phyloP scores from a whole-genome alignment of 163 green algal species.

The Chlorella variabilis region DNA sequence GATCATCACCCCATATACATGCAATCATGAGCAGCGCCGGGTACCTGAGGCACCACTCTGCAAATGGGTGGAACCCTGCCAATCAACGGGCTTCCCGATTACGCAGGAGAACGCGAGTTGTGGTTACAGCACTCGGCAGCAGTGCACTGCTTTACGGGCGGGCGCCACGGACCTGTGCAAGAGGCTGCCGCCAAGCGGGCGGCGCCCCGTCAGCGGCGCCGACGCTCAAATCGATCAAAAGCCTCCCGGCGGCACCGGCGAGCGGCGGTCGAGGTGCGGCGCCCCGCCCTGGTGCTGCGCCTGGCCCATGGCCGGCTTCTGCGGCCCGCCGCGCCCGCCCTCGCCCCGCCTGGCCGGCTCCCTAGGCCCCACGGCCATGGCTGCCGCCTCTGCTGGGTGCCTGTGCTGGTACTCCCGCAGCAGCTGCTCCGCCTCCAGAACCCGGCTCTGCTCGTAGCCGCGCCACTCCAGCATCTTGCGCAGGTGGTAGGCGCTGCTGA shows the following conservation, averaged over 20 bases:
- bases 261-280: slow-evolving; percentile 14
- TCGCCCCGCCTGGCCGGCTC: neutral
- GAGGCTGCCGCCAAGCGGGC: too few relatives aligned
- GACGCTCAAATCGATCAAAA: too few relatives aligned
- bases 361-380: neutral
- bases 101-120: too few relatives aligned
- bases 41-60: too few relatives aligned
- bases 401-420: slow-evolving; percentile 27
- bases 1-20: too few relatives aligned
- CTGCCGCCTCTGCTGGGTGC: neutral
- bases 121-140: too few relatives aligned
- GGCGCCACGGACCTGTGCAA: too few relatives aligned
- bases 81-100: too few relatives aligned
- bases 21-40: too few relatives aligned
- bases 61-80: too few relatives aligned
- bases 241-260: slow-evolving; percentile 25
- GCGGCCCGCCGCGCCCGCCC: neutral
- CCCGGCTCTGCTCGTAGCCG: slow-evolving; percentile 35
- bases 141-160: too few relatives aligned
- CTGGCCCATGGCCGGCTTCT: neutral
- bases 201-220: too few relatives aligned
- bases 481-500: slow-evolving; percentile 34
- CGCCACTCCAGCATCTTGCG: slow-evolving; percentile 44
- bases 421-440: slow-evolving; percentile 33
- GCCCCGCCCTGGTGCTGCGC: neutral